These are phyloP conservation scores for Cryptococcus depauperatus DNA, from an alignment of 1,284 basidiomycete genomes.

Conservation along the genomic window DNA sequence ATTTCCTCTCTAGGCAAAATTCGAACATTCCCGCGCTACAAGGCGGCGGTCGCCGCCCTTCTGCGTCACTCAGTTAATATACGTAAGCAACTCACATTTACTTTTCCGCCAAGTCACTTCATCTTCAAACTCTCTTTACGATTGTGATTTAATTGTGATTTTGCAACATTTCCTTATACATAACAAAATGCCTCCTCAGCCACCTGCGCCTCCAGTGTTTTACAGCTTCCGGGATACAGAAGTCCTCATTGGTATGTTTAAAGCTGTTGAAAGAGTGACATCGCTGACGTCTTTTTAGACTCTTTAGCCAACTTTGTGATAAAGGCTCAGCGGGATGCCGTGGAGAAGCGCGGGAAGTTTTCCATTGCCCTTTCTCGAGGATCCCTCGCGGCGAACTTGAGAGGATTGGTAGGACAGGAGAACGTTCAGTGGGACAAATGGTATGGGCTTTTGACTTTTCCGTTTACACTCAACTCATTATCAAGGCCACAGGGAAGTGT, in stretches of 20 bases:
- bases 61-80: no score
- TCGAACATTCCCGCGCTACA: no score
- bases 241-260: slow-evolving; percentile 49
- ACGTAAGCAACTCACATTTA: no score
- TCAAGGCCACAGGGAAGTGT: slow-evolving; percentile 72
- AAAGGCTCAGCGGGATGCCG: slow-evolving; percentile 84
- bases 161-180: no score
- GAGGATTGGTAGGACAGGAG: slow-evolving; percentile 62
- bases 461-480: background rate
- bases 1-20: no score
- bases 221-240: slow-evolving; percentile 61
- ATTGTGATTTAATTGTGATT: no score
- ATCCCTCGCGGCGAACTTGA: slow-evolving; percentile 78
- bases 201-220: slow-evolving; percentile 58
- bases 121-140: no score
- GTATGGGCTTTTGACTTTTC: slow-evolving; percentile 41
- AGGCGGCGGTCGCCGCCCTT: no score
- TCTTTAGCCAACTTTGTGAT: slow-evolving; percentile 78
- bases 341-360: slow-evolving; percentile 86
- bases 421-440: slow-evolving; percentile 92
- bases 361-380: slow-evolving; percentile 91
- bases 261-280: no score
- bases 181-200: slow-evolving; percentile 43
- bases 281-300: slow-evolving; percentile 37
- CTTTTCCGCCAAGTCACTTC: no score